Conservation (phyloP, 352 stramenopile genomes). For the Phytopythium sindhum region DNA sequence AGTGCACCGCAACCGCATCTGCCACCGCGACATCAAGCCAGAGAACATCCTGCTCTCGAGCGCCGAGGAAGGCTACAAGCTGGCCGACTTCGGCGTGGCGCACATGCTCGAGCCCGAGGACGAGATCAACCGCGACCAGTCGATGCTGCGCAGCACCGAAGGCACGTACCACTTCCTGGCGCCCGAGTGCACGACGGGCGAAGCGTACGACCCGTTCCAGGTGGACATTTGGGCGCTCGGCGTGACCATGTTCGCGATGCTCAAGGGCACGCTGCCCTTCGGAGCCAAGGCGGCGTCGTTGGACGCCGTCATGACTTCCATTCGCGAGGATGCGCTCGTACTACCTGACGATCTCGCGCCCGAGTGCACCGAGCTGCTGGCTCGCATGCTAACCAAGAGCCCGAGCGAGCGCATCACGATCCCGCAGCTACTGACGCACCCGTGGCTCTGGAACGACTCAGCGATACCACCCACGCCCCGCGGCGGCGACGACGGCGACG, state of each 20-base stretch:
- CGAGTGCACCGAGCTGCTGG: slow-evolving; percentile 43
- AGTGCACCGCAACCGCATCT: slow-evolving; percentile 82
- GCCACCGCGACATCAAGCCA: slow-evolving; percentile 83
- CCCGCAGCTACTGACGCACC: slow-evolving; percentile 44
- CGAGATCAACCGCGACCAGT: slow-evolving; percentile 6
- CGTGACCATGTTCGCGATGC: slow-evolving; percentile 73
- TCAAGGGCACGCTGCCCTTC: slow-evolving; percentile 71
- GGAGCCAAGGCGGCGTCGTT: slow-evolving; percentile 45
- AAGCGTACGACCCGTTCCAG: slow-evolving; percentile 69
- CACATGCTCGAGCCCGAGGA: slow-evolving; percentile 47
- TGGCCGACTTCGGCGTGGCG: slow-evolving; percentile 82
- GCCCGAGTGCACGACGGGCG: slow-evolving; percentile 73
- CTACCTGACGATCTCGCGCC: slow-evolving; percentile 32
- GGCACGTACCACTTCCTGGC: slow-evolving; percentile 88
- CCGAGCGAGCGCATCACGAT: slow-evolving; percentile 48
- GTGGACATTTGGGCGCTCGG: slow-evolving; percentile 85
- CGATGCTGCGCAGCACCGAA: slow-evolving; percentile 65
- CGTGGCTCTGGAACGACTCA: slow-evolving; percentile 30
- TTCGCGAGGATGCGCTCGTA: slow-evolving; percentile 52
- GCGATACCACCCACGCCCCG: slow-evolving; percentile 1
- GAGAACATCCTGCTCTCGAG: slow-evolving; percentile 74
- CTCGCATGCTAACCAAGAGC: slow-evolving; percentile 56
- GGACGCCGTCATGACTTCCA: slow-evolving; percentile 69
- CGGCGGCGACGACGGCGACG: neutral
- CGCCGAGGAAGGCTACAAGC: slow-evolving; percentile 45